Conservation (phyloP, 371 early-diverging fungal species). For the Mucor velutinosus region DNA sequence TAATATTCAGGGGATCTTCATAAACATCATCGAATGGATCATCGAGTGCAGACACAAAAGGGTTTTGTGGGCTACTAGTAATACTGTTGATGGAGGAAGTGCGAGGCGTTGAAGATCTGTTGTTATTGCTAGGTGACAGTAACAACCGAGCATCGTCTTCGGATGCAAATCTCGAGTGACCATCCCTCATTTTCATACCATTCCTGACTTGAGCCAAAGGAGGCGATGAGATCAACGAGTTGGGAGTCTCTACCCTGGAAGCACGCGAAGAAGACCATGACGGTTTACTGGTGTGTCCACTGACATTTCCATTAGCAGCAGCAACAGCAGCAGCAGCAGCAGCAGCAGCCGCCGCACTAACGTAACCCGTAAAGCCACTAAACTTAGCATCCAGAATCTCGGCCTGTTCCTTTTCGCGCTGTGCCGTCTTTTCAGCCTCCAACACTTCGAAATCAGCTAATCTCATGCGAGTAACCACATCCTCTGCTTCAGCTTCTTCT, state of each 20-base stretch:
- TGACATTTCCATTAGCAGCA: not conserved
- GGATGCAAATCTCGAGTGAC: conserved; percentile 12
- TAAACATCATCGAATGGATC: conserved; percentile 43
- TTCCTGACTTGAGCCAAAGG: conserved; percentile 15
- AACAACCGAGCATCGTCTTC: conserved; percentile 12
- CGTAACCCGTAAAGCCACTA: conserved; percentile 43
- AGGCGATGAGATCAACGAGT: not conserved
- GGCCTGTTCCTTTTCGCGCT: conserved; percentile 37
- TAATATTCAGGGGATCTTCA: conserved; percentile 4
- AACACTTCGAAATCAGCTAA: conserved; percentile 41
- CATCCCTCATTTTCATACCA: not conserved
- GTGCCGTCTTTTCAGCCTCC: conserved; percentile 37
- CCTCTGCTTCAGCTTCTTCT: conserved; percentile 17
- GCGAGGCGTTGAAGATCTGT: not conserved
- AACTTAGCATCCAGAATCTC: conserved; percentile 50
- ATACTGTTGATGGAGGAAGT: conserved; percentile 4
- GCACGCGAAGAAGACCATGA: conserved; percentile 14
- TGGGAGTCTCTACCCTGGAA: not conserved
- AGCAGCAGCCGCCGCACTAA: not conserved
- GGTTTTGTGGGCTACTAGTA: not conserved
- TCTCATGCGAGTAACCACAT: conserved; percentile 30
- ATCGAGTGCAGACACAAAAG: conserved; percentile 27
- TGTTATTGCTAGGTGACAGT: not conserved
- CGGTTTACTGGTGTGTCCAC: conserved; percentile 13
- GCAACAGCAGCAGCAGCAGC: not conserved